Base-by-base conservation (phyloP, 2,329 filamentous ascomycete species). In the Aspergillus fructus region DNA sequence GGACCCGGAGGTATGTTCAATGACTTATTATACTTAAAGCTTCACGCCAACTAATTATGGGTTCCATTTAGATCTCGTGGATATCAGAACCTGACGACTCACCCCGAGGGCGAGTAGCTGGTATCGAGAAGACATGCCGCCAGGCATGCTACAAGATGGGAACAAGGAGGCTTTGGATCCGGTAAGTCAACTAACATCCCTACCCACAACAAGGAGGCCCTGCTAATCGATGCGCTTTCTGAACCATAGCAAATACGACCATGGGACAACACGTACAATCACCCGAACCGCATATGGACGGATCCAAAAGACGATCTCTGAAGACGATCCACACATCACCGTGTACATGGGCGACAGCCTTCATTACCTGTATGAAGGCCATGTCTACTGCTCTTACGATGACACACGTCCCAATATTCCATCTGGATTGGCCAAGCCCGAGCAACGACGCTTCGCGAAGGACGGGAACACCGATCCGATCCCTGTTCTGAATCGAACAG, bases 381-480 rank as follows among this genome's bases (percentile, higher is more conserved):
- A 52, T n/a, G 3, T 52, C 4, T 52, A 52, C 24, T 13, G 23
- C 11, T 11, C 8, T 5, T 52, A 52, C 72, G 19, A n/a, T 9
- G 6, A 23, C 13, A 3, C n/a, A 1, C 13, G 27, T 12, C 43
- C 43, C 11, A 4, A 27, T 12, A 15, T 46, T 3, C 43, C 43
- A 3, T 2, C 13, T 3, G 23, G 43, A 23, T 13, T 46, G 9
- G 43, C 43, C 7, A 11, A 11, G 7, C 40, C 40, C 4, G 43
- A n/a, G 9, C 13, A 46, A 5, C 43, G 21, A 2, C 11, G 15
- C 5, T 30, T n/a, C 23, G 43, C 27, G 2, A 41, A 41, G 15
- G 9, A 15, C 15, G 40, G 17, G 5, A 37, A 37, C 12, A 13
- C 12, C 1, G 40, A 41, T 17, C 40, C 40, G 1, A 41, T 21